phyloP scores from a whole-genome alignment of 257 asterid genomes.

The Coffea eugenioides region DNA sequence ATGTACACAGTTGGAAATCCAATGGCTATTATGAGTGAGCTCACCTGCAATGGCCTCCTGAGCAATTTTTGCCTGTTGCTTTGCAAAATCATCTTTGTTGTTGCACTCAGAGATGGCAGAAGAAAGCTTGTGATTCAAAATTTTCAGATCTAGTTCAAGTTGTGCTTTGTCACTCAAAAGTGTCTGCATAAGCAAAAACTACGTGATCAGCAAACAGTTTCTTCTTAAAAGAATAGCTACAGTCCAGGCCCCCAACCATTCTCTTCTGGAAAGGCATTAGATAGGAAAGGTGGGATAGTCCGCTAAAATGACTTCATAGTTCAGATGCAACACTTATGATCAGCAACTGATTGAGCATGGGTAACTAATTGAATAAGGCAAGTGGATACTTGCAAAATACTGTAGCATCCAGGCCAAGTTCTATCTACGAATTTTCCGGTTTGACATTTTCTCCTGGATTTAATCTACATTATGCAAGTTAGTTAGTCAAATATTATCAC shows the following conservation, averaged over 20 bases:
- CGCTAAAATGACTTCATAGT: not conserved
- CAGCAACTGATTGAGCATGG: too few species aligned
- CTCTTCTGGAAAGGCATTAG: not conserved
- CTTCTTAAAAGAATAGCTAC: not conserved
- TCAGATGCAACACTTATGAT: not conserved
- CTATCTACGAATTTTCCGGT: not conserved
- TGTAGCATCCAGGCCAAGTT: not conserved
- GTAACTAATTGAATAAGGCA: too few species aligned
- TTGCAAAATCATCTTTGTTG: constrained; percentile 56
- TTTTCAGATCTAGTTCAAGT: constrained; percentile 51
- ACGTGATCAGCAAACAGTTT: constrained; percentile 12
- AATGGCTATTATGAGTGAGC: constrained; percentile 1
- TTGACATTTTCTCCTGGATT: not conserved
- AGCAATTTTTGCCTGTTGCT: constrained; percentile 74
- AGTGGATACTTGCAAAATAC: not conserved
- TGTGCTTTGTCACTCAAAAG: constrained; percentile 52
- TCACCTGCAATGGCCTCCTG: constrained; percentile 92
- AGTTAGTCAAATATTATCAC: not conserved
- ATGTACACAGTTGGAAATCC: not conserved
- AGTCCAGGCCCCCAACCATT: not conserved
- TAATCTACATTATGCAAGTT: not conserved
- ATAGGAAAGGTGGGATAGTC: not conserved
- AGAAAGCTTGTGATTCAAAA: constrained; percentile 58
- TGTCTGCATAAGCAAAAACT: constrained; percentile 41
- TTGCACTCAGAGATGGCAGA: constrained; percentile 61